Evolutionary conservation across 2,329 filamentous ascomycete species (phyloP).

Genomic region (Aspergillus caelatus): DNA sequence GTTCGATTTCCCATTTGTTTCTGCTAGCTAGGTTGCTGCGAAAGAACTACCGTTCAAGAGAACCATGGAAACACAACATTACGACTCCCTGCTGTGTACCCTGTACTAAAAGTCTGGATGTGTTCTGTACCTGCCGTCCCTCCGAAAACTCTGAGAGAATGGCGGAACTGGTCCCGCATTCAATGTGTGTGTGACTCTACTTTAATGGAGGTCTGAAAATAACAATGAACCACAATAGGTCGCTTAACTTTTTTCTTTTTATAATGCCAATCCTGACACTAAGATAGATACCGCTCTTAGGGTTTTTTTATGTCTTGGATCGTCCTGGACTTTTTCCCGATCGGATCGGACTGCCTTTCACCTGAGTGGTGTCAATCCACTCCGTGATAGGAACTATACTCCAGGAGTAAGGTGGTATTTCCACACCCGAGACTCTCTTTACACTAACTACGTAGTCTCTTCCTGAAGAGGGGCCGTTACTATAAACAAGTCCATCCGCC

Average conservation of each 20-base stretch:
- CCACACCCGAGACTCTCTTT: not conserved
- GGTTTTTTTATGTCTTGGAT: not conserved
- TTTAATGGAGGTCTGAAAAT: not conserved
- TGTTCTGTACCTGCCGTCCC: not conserved
- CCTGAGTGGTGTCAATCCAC: not conserved
- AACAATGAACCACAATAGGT: not conserved
- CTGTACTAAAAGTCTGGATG: not conserved
- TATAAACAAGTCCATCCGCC: constrained; percentile 6
- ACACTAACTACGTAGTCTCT: not conserved
- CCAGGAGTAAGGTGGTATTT: constrained; percentile 1
- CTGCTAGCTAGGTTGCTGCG: not conserved
- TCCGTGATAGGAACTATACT: not conserved
- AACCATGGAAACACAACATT: constrained; percentile 22
- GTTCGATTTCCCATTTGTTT: constrained; percentile 9
- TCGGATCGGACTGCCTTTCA: not conserved
- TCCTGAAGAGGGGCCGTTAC: constrained; percentile 6
- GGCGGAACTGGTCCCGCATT: not conserved
- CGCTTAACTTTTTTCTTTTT: not conserved
- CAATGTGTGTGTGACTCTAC: not conserved
- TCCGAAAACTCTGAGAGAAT: not conserved
- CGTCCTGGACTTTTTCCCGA: not conserved
- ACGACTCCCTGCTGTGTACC: not conserved
- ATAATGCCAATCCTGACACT: not conserved
- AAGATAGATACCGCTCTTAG: not conserved
- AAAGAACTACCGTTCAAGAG: constrained; percentile 21